Base-by-base conservation (phyloP, 345 rosid species). In the Cardamine occulta region DNA sequence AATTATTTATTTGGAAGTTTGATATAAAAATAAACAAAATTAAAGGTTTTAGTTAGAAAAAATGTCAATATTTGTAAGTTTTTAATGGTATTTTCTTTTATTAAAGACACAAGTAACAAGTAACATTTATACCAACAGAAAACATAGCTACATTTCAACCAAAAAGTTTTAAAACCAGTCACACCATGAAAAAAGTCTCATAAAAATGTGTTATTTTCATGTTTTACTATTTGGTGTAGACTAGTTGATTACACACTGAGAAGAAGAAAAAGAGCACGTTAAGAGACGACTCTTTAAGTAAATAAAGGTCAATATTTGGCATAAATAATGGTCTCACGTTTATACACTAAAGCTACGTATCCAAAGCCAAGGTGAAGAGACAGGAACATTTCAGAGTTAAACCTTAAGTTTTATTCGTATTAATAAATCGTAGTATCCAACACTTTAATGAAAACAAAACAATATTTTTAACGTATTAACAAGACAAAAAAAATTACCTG, bases 291-390 rank as follows among this genome's bases (percentile, higher is more conserved):
- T 53, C 57, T 53, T 53, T 53, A 5, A 12, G 31, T 23, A 23
- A 23, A 52, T 23, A 23, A 52, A 23, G 29, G 29, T 23, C 29
- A 52, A 52, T 23, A 2, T 23, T 23, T 52, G 8, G 39, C 53
- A 18, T 51, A 10, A 62, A 49, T 35, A 32, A 47, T 72, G 60
- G 14, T 60, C 51, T 35, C 53, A 40, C 51, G 59, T 63, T 72
- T 37, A 39, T 64, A 18, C 54, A 28, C 29, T 28, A 62, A 63
- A 62, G 53, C 63, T 64, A 23, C 29, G 39, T 35, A 29, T 55
- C 45, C n/a, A 52, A 62, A 34, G 10, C 10, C 39, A 34, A 34
- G 39, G 39, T 15, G 10, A 31, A 35, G 57, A 72, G n/a, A 35
- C 11, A 37, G 2, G 7, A 53, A 51, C 29, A 39, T 52, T 64